Base-by-base conservation (phyloP, 2,329 filamentous ascomycete species). In the Monilinia aucupariae region DNA sequence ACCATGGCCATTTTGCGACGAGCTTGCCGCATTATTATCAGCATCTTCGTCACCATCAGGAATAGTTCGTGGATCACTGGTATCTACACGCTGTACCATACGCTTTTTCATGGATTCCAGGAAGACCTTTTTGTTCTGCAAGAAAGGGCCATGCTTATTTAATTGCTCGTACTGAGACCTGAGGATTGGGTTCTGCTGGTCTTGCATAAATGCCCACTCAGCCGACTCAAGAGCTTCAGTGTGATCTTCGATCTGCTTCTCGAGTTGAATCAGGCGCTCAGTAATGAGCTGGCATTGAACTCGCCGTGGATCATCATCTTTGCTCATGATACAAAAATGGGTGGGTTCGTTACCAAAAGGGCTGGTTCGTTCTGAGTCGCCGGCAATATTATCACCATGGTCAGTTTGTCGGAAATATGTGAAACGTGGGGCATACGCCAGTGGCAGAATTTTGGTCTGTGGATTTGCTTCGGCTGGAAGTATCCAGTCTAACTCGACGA, bases 391-490 rank as follows among this genome's bases (percentile, higher is more conserved):
- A 64, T 90, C 87, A 20, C 86, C 86, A 73, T 97, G 94, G 70
- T 99, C 94, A 1, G 94, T 99, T 76, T 99, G 92, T 39, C 94
- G 86, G 79, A 97, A 96, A 75, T 99, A 99, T 0, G 94, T 97
- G 71, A 99, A 90, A 1, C 94, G 85, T n/a, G 94, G 96, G 25
- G 93, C 91, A 71, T 88, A 97, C 0, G 90, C 92, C 10, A 99
- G 82, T 0, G 96, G 96, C 61, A 99, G 77, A 52, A 99, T 99
- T 75, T 94, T 92, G 0, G 93, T 97, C 68, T 96, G 89, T 0
- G 93, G 92, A 68, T 96, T 96, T 39, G 89, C 85, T 72, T 96
- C 91, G 17, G 91, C 89, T 0, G 93, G 93, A 30, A 97, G 77
- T 61, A 96, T 92, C 93, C 93, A 97, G 74, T 97, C 96, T 27